These are phyloP conservation scores for Tilletia walkeri DNA, from an alignment of 1,284 basidiomycete genomes.

Conservation along the genomic window DNA sequence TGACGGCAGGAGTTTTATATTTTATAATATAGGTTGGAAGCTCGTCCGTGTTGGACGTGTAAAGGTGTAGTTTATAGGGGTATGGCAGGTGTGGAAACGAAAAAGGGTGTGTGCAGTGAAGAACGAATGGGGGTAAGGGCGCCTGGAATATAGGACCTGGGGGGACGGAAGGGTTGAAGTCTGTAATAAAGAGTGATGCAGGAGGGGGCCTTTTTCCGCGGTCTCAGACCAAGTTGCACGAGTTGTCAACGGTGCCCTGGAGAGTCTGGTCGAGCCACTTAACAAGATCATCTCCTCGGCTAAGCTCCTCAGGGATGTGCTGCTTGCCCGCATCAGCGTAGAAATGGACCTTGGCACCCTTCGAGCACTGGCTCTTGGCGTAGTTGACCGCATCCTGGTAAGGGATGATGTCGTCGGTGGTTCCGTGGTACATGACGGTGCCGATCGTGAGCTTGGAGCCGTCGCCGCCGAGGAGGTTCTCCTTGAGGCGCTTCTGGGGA, in stretches of 20 bases:
- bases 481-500: conserved; percentile 22
- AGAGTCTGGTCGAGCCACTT: conserved; percentile 2
- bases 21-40: too few relatives aligned
- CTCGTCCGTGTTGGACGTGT: too few relatives aligned
- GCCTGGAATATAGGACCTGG: too few relatives aligned
- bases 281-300: not conserved
- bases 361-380: conserved; percentile 42
- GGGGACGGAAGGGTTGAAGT: too few relatives aligned
- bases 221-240: conserved; percentile 11
- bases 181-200: too few relatives aligned
- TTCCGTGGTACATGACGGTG: conserved; percentile 42
- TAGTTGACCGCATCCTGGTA: conserved; percentile 33
- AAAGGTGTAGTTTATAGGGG: too few relatives aligned
- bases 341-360: conserved; percentile 44
- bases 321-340: conserved; percentile 26
- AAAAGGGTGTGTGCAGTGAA: too few relatives aligned
- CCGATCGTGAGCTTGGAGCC: conserved; percentile 34
- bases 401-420: conserved; percentile 47
- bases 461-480: conserved; percentile 17
- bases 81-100: too few relatives aligned
- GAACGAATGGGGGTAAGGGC: too few relatives aligned
- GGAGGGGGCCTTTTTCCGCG: not conserved
- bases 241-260: not conserved
- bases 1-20: too few relatives aligned
- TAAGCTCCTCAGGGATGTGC: conserved; percentile 22